phyloP scores from a whole-genome alignment of 2,329 filamentous ascomycete genomes.

The Fusarium proliferatum region DNA sequence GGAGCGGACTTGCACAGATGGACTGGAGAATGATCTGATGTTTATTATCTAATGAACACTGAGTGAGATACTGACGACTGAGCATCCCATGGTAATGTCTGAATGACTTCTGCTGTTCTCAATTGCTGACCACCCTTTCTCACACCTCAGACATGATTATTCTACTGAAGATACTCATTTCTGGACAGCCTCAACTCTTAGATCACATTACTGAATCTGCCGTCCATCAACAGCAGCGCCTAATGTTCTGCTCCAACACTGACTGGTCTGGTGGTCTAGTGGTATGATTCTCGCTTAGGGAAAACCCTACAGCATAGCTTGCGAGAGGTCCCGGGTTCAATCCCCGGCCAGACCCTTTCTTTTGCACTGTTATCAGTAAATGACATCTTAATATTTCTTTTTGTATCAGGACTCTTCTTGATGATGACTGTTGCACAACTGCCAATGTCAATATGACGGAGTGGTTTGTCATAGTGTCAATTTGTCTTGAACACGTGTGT shows the following conservation, averaged over 20 bases:
- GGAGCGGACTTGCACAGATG: constrained; percentile 39
- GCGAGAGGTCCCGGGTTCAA: constrained; percentile 61
- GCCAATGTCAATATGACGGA: too few relatives aligned
- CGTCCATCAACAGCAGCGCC: constrained; percentile 1
- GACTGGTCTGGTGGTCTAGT: constrained; percentile 68
- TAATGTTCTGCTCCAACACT: not conserved
- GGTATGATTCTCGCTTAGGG: constrained; percentile 80
- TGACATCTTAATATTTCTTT: not conserved
- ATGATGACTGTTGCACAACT: too few relatives aligned
- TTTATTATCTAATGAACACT: not conserved
- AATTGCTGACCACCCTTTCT: not conserved
- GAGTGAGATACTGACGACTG: not conserved
- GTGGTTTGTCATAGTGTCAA: too few relatives aligned
- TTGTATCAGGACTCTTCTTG: too few relatives aligned
- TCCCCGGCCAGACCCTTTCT: constrained; percentile 57
- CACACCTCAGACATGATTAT: not conserved
- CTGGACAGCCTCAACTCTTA: rapidly evolving
- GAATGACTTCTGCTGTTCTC: not conserved
- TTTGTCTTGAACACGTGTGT: too few relatives aligned
- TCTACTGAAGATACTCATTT: not conserved
- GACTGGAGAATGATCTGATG: not conserved
- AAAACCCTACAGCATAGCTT: constrained; percentile 52
- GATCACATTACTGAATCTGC: not conserved
- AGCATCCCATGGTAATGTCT: not conserved
- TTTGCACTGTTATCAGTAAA: not conserved